Conservation (phyloP, 2,329 filamentous ascomycete genomes). For the Biscogniauxia sp. region DNA sequence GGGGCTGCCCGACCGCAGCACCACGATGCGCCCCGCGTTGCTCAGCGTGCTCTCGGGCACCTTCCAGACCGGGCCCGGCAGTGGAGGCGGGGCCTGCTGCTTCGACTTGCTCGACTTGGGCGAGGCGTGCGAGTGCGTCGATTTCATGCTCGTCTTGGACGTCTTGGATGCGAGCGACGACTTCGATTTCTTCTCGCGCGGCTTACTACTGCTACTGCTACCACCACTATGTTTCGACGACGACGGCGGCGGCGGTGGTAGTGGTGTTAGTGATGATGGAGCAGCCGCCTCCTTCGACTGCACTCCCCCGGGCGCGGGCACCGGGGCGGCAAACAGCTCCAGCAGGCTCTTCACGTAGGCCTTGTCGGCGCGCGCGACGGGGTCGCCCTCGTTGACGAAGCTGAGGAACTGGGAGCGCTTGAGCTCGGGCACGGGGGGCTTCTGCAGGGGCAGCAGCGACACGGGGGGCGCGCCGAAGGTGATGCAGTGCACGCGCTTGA, state of each 20-base stretch:
- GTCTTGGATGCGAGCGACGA: slow-evolving; percentile 22
- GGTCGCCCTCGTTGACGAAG: slow-evolving; percentile 85
- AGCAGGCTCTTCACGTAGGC: slow-evolving; percentile 71
- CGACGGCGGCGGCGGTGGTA: neutral
- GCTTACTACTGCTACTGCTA: slow-evolving; percentile 8
- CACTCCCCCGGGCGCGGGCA: slow-evolving; percentile 36
- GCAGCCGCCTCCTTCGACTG: slow-evolving; percentile 3
- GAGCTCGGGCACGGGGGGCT: slow-evolving; percentile 48
- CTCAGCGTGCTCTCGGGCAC: slow-evolving; percentile 66
- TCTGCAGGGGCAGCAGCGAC: slow-evolving; percentile 65
- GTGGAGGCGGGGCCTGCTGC: slow-evolving; percentile 12
- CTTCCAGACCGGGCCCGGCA: slow-evolving; percentile 53
- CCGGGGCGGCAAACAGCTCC: slow-evolving; percentile 64
- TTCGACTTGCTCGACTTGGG: neutral
- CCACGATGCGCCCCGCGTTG: slow-evolving; percentile 66
- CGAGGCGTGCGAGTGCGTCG: too few relatives aligned
- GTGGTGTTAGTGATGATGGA: neutral
- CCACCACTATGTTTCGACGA: slow-evolving; percentile 9
- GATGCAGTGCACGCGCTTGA: slow-evolving; percentile 79
- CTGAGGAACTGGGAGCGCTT: slow-evolving; percentile 72
- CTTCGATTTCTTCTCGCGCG: slow-evolving; percentile 29
- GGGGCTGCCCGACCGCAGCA: slow-evolving; percentile 55
- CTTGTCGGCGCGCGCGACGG: slow-evolving; percentile 73
- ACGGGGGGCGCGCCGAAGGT: slow-evolving; percentile 84
- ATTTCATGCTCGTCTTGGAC: slow-evolving; percentile 10